Conservation (phyloP, 2,329 filamentous ascomycete genomes). For the Amylocarpus encephaloides region DNA sequence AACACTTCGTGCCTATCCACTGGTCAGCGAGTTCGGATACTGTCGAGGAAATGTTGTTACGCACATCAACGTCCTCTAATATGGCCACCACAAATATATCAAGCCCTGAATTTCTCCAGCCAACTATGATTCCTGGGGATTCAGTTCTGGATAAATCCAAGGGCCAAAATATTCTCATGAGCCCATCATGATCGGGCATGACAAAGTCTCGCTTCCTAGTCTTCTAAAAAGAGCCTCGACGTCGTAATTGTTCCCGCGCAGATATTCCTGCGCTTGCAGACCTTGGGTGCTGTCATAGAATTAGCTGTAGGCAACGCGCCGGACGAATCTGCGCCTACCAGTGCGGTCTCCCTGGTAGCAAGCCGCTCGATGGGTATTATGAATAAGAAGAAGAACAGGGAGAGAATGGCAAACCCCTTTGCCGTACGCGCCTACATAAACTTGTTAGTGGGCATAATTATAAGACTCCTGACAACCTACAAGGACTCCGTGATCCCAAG, state of each 20-base stretch:
- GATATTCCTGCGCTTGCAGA: conserved; percentile 75
- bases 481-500: conserved; percentile 97
- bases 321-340: conserved; percentile 49
- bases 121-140: conserved; percentile 78
- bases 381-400: conserved; percentile 76
- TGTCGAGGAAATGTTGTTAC: conserved; percentile 28
- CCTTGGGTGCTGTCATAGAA: conserved; percentile 65
- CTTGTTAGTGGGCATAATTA: conserved; percentile 10
- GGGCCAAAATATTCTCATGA: conserved; percentile 99
- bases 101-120: conserved; percentile 87
- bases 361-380: conserved; percentile 79
- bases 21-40: conserved; percentile 22
- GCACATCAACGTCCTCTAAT: conserved; percentile 82
- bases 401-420: conserved; percentile 78
- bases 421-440: conserved; percentile 67
- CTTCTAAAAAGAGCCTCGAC: conserved; percentile 83
- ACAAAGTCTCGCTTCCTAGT: conserved; percentile 31
- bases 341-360: conserved; percentile 69
- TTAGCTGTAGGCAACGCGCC: conserved; percentile 16
- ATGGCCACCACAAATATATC: conserved; percentile 89
- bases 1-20: conserved; percentile 52
- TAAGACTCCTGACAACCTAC: conserved; percentile 45
- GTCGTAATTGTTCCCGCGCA: conserved; percentile 87
- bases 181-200: conserved; percentile 72
- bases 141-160: conserved; percentile 70